Conservation (phyloP, 768 basidiomycete genomes). For the Phlebiopsis gigantea region DNA sequence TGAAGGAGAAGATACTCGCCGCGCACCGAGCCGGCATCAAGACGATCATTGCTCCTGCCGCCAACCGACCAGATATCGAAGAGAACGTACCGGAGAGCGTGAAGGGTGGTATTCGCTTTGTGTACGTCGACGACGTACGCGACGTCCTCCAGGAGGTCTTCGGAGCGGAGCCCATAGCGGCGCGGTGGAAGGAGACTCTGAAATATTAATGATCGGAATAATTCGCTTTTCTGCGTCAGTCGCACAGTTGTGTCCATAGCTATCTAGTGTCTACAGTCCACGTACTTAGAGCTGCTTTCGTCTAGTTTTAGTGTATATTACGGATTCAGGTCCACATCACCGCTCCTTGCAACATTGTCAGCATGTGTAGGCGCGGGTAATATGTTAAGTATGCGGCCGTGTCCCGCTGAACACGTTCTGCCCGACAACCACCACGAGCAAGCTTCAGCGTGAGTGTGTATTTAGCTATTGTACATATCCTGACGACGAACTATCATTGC, state of each 20-base stretch:
- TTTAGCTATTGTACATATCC: too few relatives aligned
- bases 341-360: not conserved
- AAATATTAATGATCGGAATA: slow-evolving; percentile 6
- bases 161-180: slow-evolving; percentile 48
- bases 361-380: too few relatives aligned
- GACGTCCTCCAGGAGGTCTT: slow-evolving; percentile 91
- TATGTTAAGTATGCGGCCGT: too few relatives aligned
- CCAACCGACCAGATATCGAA: slow-evolving; percentile 91
- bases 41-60: slow-evolving; percentile 81
- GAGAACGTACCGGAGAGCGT: slow-evolving; percentile 96
- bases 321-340: slow-evolving; percentile 2
- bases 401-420: too few relatives aligned
- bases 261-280: slow-evolving; percentile 4
- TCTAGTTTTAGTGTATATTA: slow-evolving; percentile 11
- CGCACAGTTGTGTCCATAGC: slow-evolving; percentile 6
- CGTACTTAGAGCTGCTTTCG: slow-evolving; percentile 8
- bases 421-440: too few relatives aligned
- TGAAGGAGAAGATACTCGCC: slow-evolving; percentile 95
- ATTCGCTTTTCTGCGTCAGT: not conserved
- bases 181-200: slow-evolving; percentile 67
- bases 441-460: too few relatives aligned
- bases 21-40: slow-evolving; percentile 97
- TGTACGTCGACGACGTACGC: slow-evolving; percentile 90
- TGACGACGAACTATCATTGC: too few relatives aligned
- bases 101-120: slow-evolving; percentile 90